Evolutionary conservation across 805 yeast species (phyloP).

Genomic region (Yamadazyma nakazawae): DNA sequence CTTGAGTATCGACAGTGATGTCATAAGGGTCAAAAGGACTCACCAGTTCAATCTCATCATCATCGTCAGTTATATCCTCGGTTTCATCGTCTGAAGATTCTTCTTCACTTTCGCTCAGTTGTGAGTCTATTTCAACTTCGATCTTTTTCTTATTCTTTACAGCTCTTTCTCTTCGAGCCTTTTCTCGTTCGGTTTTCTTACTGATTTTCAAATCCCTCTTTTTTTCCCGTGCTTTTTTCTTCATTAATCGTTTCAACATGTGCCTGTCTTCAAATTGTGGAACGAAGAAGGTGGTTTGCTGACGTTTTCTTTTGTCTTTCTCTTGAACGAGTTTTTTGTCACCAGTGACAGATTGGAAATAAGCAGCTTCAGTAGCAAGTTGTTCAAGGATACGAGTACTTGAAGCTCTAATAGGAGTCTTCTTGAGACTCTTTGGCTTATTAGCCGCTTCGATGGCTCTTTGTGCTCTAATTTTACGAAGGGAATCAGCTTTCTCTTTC

Average conservation of each 20-base stretch:
- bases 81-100: conserved; percentile 4
- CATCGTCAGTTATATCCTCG: conserved; percentile 16
- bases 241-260: conserved; percentile 9
- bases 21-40: conserved; percentile 41
- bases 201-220: conserved; percentile 2
- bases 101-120: not conserved
- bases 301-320: conserved; percentile 33
- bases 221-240: conserved; percentile 10
- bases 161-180: conserved; percentile 1
- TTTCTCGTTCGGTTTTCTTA: not conserved
- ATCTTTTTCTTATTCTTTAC: not conserved
- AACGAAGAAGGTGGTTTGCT: conserved; percentile 22
- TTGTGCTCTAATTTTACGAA: not conserved
- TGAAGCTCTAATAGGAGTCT: not conserved
- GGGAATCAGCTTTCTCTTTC: not conserved
- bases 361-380: conserved; percentile 20
- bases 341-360: conserved; percentile 42
- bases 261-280: conserved; percentile 21
- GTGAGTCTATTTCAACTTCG: not conserved
- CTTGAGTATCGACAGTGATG: conserved; percentile 29
- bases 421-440: conserved; percentile 5
- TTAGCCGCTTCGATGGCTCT: conserved; percentile 2
- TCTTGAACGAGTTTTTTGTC: conserved; percentile 27
- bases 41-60: conserved; percentile 25
- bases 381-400: conserved; percentile 9